Conservation (phyloP, 148 eudicot species). For the Vaccinium corymbosum region DNA sequence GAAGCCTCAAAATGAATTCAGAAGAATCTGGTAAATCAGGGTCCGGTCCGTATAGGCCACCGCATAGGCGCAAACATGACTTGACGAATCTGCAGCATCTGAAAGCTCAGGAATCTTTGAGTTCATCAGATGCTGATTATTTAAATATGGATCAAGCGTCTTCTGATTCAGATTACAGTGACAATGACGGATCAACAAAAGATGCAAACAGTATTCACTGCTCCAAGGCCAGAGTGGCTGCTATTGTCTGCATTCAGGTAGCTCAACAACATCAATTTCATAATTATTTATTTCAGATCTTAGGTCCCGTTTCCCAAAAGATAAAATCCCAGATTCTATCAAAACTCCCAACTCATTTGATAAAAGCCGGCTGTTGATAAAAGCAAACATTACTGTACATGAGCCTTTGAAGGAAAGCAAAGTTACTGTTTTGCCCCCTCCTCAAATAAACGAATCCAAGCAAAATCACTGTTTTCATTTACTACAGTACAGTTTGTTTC, state of each 20-base stretch:
- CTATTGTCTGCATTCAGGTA: conserved; percentile 89
- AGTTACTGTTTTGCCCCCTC: too few relatives aligned
- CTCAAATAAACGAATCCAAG: too few relatives aligned
- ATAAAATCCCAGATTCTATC: too few relatives aligned
- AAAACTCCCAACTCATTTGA: too few relatives aligned
- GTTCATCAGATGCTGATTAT: conserved; percentile 42
- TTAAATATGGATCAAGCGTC: conserved; percentile 42
- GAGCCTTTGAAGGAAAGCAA: too few relatives aligned
- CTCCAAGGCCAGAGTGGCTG: conserved; percentile 80
- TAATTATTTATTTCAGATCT: background rate
- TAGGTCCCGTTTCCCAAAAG: background rate
- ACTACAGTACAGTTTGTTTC: too few relatives aligned
- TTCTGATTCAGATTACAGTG: conserved; percentile 95
- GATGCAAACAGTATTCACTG: conserved; percentile 36
- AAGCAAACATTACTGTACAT: too few relatives aligned
- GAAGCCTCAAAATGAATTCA: conserved; percentile 19
- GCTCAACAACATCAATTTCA: conserved; percentile 11
- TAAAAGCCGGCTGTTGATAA: too few relatives aligned
- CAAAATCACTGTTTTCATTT: too few relatives aligned
- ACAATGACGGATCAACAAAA: conserved; percentile 55
- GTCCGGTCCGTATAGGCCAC: conserved; percentile 83
- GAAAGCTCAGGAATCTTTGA: conserved; percentile 27
- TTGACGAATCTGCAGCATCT: conserved; percentile 30
- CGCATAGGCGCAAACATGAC: conserved; percentile 71
- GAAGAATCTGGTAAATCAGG: conserved; percentile 38